Base-by-base conservation (phyloP, 2,329 filamentous ascomycete genomes). In the Cytospora mali region DNA sequence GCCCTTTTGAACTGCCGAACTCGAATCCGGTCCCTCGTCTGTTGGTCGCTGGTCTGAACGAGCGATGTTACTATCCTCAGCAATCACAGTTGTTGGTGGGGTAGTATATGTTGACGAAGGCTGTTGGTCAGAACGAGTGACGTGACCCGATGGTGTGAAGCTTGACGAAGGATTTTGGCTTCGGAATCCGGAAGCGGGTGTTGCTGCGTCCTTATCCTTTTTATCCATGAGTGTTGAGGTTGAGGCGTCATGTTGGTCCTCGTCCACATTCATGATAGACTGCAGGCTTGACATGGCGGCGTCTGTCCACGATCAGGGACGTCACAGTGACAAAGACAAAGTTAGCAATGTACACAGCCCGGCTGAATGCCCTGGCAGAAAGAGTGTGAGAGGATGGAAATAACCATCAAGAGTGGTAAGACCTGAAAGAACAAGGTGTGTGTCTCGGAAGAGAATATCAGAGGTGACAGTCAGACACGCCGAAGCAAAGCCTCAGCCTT, bases 211-310 rank as follows among this genome's bases (percentile, higher is more conserved):
- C 67, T 73, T 73, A 70, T 75, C 74, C 75, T 74, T 82, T 79
- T 79, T 81, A 79, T 77, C 75, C 70, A 74, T 68, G 71, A 72
- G 73, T 56, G 62, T 68, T 62, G 62, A 62, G 56, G 63, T 65
- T 60, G 62, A 64, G 62, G 77, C 71, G 67, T 77, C 75, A 64
- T 72, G 72, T 66, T 78, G 75, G 69, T 81, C 81, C 68, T 83
- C 80, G 69, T 81, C 79, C 69, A 77, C 75, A 72, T 84, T 83
- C 79, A 85, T 84, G 72, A 85, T 85, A 70, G 81, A 81, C 69
- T 78, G 79, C 67, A 85, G 77, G 71, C 80, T 83, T 68, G 81
- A 77, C 82, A 85, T 84, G 75, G 73, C 74, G 72, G 73, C 68
- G 70, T 69, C 65, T 68, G 69, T 73, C 70, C 66, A 73, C 76